These are phyloP conservation scores for Annulohypoxylon truncatum DNA, from an alignment of 2,329 filamentous ascomycete species.

Conservation along the genomic window DNA sequence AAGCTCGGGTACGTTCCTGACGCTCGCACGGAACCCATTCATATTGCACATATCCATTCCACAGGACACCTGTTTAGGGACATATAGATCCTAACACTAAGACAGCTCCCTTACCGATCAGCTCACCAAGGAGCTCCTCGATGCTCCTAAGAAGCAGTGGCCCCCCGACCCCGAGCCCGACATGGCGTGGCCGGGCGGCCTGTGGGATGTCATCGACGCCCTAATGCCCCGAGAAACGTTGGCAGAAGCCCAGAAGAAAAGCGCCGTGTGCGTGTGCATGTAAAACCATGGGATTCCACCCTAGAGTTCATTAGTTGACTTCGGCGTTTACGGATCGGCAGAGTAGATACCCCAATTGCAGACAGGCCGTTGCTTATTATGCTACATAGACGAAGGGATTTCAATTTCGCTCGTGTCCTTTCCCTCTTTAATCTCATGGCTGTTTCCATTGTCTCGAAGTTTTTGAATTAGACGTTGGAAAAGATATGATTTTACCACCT, in stretches of 20 bases:
- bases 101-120: slow-evolving; percentile 43
- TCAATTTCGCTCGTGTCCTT: background rate
- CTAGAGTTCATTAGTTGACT: background rate
- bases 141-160: slow-evolving; percentile 38
- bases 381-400: background rate
- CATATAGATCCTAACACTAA: background rate
- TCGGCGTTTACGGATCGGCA: slow-evolving; percentile 23
- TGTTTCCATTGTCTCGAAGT: background rate
- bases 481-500: background rate
- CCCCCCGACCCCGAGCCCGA: slow-evolving; percentile 42
- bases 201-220: slow-evolving; percentile 46
- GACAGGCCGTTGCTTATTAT: background rate
- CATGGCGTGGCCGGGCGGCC: slow-evolving; percentile 42
- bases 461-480: background rate
- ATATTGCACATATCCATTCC: background rate
- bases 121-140: slow-evolving; percentile 36
- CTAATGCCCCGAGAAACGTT: slow-evolving; percentile 34
- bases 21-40: background rate
- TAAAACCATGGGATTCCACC: background rate
- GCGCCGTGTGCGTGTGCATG: background rate
- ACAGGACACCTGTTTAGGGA: background rate
- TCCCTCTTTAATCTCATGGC: background rate
- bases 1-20: slow-evolving; percentile 67
- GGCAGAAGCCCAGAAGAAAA: background rate
- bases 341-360: slow-evolving; percentile 23